Base-by-base conservation (phyloP, 2,329 filamentous ascomycete species). In the Venturia carpophila region DNA sequence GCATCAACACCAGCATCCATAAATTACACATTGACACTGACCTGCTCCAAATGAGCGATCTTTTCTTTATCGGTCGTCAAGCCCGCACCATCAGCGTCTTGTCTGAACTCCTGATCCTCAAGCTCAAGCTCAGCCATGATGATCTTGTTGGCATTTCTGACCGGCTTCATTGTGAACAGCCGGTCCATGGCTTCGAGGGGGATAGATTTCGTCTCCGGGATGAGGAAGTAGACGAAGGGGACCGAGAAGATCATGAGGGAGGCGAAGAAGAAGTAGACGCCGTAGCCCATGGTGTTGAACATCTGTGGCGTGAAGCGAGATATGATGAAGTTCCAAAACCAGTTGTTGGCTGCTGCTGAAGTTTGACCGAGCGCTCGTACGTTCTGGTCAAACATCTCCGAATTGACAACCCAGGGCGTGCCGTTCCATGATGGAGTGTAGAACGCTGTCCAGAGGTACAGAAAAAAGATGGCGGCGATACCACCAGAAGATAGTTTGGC, bases 391-490 rank as follows among this genome's bases (percentile, higher is more conserved):
- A 91, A 91, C 79, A 92, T 91, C 74, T 92, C 88, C 0, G 73
- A 75, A 78, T 90, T 90, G 71, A 89, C 77, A 27, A 92, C 87
- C 89, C 89, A 92, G 0, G 88, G 88, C 0, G 86, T 89, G 1
- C 87, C 87, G 71, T 89, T 89, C 87, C 87, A 90, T 0, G 71
- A 76, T 2, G 78, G 87, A 0, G 86, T 89, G 76, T 91, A 92
- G 73, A 87, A 86, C 0, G 82, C 84, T 0, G 87, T 89, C 84
- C 86, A 90, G 0, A 90, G 79, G 71, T 90, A 90, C 77, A 90
- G 89, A 79, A 90, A 89, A 74, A 87, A 85, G 66, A 88, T 80
- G 42, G 85, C 85, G 0, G 83, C 83, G 64, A 85, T 83, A 17
- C 85, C 85, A 21, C 79, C 82, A 56, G 69, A 73, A 37, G 72